These are phyloP conservation scores for Grosmannia clavigera DNA, from an alignment of 2,329 filamentous ascomycete species.

Conservation along the genomic window DNA sequence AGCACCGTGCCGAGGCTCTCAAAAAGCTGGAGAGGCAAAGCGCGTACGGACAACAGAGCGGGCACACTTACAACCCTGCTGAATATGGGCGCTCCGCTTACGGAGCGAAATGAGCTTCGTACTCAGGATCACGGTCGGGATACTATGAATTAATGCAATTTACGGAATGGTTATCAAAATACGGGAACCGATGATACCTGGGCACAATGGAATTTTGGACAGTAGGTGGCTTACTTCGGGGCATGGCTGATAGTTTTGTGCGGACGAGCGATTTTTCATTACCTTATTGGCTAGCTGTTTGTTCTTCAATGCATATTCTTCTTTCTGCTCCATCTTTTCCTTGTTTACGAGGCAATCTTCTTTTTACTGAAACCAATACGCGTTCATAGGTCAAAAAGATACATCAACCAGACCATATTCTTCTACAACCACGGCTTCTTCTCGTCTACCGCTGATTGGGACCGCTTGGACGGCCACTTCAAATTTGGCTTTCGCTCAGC, in stretches of 20 bases:
- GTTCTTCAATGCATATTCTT: background rate
- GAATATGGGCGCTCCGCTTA: constrained; percentile 19
- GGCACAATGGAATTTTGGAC: background rate
- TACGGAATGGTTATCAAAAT: background rate
- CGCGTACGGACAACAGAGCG: constrained; percentile 8
- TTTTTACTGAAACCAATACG: too few species aligned
- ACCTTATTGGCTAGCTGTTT: background rate
- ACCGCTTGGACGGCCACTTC: background rate
- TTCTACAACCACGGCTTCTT: background rate
- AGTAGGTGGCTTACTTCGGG: background rate
- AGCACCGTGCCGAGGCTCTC: constrained; percentile 20
- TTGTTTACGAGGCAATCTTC: background rate
- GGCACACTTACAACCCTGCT: constrained; percentile 24
- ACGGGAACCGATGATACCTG: background rate
- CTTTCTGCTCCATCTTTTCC: background rate
- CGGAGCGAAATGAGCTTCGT: background rate
- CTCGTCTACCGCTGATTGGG: background rate
- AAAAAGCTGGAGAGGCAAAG: constrained; percentile 13
- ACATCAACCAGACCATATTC: too few species aligned
- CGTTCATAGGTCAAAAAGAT: too few species aligned
- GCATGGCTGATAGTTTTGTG: background rate
- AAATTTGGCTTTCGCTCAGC: too few species aligned
- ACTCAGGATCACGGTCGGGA: background rate
- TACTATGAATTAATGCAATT: background rate
- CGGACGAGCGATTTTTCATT: background rate